A percentile compares a stretch with the other conserved stretches of the same genome.
Conservation (phyloP, 2,329 filamentous ascomycete genomes). For the Harringtonia lauricola region DNA sequence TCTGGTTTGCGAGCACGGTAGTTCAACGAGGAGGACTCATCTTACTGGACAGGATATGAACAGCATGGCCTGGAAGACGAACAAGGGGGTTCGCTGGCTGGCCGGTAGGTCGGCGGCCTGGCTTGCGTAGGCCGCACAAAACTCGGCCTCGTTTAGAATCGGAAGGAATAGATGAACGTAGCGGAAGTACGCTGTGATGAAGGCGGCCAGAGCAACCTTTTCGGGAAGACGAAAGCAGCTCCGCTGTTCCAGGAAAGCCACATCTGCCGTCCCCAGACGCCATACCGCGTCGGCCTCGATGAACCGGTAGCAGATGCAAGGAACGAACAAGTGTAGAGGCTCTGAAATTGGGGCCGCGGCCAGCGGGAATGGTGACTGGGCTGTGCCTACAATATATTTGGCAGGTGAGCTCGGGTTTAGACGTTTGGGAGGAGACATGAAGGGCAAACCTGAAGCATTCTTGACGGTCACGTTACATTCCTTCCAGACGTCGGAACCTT, state of each 20-base stretch:
- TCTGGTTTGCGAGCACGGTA: too few species aligned
- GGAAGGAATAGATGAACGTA: slow-evolving; percentile 32
- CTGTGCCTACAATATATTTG: background rate
- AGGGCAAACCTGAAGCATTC: background rate
- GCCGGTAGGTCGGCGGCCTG: slow-evolving; percentile 6
- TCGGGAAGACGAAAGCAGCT: slow-evolving; percentile 24
- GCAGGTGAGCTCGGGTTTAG: background rate
- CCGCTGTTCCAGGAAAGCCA: slow-evolving; percentile 31
- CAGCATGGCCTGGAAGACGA: slow-evolving; percentile 33
- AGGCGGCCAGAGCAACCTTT: slow-evolving; percentile 27
- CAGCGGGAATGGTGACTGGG: background rate
- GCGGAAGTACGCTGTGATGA: slow-evolving; percentile 34
- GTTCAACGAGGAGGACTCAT: too few species aligned
- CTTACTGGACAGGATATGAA: slow-evolving; percentile 16
- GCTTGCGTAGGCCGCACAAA: slow-evolving; percentile 30
- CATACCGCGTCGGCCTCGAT: slow-evolving; percentile 23
- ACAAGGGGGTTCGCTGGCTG: slow-evolving; percentile 21
- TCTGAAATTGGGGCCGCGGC: background rate
- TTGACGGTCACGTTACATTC: background rate
- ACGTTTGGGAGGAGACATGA: background rate
- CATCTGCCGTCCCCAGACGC: slow-evolving; percentile 29
- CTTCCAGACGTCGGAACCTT: background rate
- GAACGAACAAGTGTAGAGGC: slow-evolving; percentile 1
- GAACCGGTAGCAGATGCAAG: slow-evolving; percentile 30
- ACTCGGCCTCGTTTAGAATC: slow-evolving; percentile 30